phyloP scores from a whole-genome alignment of 345 rosid genomes.

The Syzygium oleosum region DNA sequence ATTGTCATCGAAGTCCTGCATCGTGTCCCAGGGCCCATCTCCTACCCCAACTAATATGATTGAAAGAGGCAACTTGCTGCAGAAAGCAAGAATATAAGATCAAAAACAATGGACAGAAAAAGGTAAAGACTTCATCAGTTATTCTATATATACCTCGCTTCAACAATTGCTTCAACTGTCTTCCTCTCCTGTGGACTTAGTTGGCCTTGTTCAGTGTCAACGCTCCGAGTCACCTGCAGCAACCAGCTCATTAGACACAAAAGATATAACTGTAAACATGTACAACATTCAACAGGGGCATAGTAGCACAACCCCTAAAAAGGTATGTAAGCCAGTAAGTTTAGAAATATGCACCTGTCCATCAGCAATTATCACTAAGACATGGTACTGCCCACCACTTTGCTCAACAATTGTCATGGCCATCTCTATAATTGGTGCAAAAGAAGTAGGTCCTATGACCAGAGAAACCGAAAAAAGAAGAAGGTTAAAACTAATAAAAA shows the following conservation, averaged over 20 bases:
- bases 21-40: constrained; percentile 99
- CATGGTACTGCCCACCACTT: constrained; percentile 95
- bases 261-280: background rate
- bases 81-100: constrained; percentile 8
- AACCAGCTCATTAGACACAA: background rate
- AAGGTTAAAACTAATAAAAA: background rate
- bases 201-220: constrained; percentile 58
- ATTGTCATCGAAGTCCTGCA: constrained; percentile 95
- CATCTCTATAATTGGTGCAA: constrained; percentile 93
- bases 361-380: constrained; percentile 87
- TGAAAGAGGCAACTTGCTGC: constrained; percentile 76
- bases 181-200: constrained; percentile 91
- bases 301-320: background rate
- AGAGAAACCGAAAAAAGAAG: background rate
- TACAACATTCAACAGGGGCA: background rate
- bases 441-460: constrained; percentile 84
- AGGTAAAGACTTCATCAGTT: background rate
- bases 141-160: constrained; percentile 57
- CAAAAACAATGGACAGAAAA: background rate
- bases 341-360: constrained; percentile 61
- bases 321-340: background rate
- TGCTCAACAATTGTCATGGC: constrained; percentile 85
- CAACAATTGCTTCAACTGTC: constrained; percentile 89
- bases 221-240: constrained; percentile 84
- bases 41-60: constrained; percentile 93